A percentile compares a stretch with the other conserved stretches of the same genome.
Evolutionary conservation across 2,329 filamentous ascomycete genomes (phyloP).

Genomic region (Paecilomyces dactylethromorphus): DNA sequence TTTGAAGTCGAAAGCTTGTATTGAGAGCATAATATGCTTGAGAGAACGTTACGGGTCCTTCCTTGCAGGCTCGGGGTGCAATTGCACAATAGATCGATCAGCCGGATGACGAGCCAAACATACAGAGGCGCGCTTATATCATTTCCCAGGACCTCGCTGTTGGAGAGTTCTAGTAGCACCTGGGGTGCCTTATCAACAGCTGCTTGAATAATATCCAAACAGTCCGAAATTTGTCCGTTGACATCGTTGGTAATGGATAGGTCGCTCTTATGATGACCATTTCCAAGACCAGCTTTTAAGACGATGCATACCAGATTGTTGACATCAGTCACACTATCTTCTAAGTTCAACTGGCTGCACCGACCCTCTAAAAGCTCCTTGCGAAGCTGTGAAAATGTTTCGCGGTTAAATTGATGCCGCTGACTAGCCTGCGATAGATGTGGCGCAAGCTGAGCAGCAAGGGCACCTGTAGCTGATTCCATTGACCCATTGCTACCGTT

Average conservation of each 20-base stretch:
- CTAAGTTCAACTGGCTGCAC: slow-evolving; percentile 41
- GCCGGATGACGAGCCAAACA: slow-evolving; percentile 48
- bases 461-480: slow-evolving; percentile 60
- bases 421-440: slow-evolving; percentile 62
- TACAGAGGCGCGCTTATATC: slow-evolving; percentile 44
- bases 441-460: slow-evolving; percentile 81
- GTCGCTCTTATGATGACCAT: slow-evolving; percentile 47
- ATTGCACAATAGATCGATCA: slow-evolving; percentile 42
- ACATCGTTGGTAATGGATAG: slow-evolving; percentile 47
- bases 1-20: slow-evolving; percentile 25
- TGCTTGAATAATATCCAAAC: slow-evolving; percentile 68
- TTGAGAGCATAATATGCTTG: slow-evolving; percentile 24
- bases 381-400: slow-evolving; percentile 69
- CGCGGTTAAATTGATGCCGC: slow-evolving; percentile 58
- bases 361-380: slow-evolving; percentile 52
- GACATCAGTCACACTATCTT: slow-evolving; percentile 68
- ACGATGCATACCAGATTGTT: slow-evolving; percentile 82
- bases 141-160: slow-evolving; percentile 51
- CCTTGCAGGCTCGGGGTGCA: slow-evolving; percentile 37
- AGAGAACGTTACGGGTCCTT: slow-evolving; percentile 29
- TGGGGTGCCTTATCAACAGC: slow-evolving; percentile 67
- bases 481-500: slow-evolving; percentile 14
- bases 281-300: slow-evolving; percentile 68
- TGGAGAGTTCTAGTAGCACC: slow-evolving; percentile 59
- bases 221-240: slow-evolving; percentile 49